phyloP scores from a whole-genome alignment of 768 basidiomycete genomes.

The Suillus tomentosus region DNA sequence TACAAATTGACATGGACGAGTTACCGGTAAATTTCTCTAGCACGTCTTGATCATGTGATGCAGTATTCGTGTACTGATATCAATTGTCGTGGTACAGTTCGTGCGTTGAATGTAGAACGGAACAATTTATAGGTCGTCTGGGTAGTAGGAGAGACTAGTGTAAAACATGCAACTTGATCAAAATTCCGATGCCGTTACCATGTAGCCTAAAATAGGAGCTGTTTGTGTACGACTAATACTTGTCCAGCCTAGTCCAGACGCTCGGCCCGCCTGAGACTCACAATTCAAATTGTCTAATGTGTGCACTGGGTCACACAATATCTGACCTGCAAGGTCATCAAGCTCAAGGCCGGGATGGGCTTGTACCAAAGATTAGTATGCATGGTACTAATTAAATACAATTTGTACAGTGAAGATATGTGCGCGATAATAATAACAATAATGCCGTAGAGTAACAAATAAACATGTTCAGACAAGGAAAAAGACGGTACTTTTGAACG shows the following conservation, averaged over 20 bases:
- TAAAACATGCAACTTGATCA: not conserved
- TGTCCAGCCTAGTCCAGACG: no score
- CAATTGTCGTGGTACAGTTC: not conserved
- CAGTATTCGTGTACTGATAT: not conserved
- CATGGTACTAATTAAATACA: not conserved
- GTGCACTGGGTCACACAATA: not conserved
- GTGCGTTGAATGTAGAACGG: not conserved
- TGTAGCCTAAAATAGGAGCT: not conserved
- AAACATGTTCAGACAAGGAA: not conserved
- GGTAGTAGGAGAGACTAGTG: not conserved
- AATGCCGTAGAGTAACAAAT: not conserved
- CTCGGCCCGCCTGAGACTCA: no score
- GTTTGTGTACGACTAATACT: not conserved
- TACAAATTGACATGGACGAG: no score
- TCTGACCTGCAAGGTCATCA: not conserved
- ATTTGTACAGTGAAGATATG: not conserved
- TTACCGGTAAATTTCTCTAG: not conserved
- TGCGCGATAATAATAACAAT: not conserved
- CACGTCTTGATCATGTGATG: not conserved
- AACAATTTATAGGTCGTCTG: not conserved
- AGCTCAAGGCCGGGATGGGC: not conserved
- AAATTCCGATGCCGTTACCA: not conserved
- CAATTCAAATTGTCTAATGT: not conserved
- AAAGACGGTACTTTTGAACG: not conserved
- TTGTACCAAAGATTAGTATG: not conserved